A percentile compares a stretch with the other conserved stretches of the same genome.
Conservation (phyloP, 78 protist genomes). For the Dictyostelium purpureum region DNA sequence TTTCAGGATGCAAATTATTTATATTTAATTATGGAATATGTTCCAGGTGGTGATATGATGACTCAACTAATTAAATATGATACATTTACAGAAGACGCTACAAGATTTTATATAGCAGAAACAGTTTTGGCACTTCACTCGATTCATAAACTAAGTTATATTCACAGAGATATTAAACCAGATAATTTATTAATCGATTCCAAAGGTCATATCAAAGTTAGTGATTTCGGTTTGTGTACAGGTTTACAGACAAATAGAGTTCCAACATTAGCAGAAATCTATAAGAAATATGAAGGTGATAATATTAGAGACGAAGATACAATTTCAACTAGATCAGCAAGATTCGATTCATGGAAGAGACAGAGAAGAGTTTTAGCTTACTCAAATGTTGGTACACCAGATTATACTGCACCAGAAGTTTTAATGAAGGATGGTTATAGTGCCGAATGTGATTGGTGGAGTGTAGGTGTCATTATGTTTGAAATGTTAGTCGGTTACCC, state of each 20-base stretch:
- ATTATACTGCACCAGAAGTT: conserved; percentile 96
- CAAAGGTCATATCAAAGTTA: conserved; percentile 79
- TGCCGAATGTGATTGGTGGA: conserved; percentile 95
- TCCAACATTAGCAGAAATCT: conserved; percentile 73
- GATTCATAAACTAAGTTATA: conserved; percentile 85
- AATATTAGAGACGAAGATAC: conserved; percentile 56
- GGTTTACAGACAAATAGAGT: conserved; percentile 82
- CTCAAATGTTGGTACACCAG: conserved; percentile 94
- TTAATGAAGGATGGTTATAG: conserved; percentile 91
- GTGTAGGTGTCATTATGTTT: conserved; percentile 92
- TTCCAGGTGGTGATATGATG: conserved; percentile 94
- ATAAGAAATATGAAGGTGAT: conserved; percentile 67
- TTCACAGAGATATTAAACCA: conserved; percentile 91
- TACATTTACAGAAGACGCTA: conserved; percentile 83
- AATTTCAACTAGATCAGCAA: conserved; percentile 26
- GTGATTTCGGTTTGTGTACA: conserved; percentile 94
- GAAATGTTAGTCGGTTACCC: conserved; percentile 91
- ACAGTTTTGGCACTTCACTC: conserved; percentile 89
- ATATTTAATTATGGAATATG: conserved; percentile 88
- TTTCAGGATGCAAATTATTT: conserved; percentile 79
- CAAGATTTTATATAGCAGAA: conserved; percentile 93
- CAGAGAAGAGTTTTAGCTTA: conserved; percentile 81
- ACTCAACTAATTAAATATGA: conserved; percentile 85
- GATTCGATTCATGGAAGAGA: conserved; percentile 84
- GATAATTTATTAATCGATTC: conserved; percentile 92